phyloP scores from a whole-genome alignment of 169 alveolate species.

The Theileria luwenshuni region DNA sequence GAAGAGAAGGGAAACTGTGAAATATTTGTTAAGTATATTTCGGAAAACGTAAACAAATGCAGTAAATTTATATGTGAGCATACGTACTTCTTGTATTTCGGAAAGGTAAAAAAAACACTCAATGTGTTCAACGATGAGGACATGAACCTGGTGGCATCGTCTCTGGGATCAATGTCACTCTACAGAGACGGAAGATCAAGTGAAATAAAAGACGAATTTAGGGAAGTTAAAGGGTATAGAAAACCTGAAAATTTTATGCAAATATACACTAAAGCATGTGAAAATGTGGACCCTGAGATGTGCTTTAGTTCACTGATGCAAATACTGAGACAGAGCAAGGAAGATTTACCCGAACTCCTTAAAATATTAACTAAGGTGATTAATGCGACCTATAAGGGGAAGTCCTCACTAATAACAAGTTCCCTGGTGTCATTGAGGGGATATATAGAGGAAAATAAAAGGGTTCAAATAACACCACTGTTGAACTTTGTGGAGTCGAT shows the following conservation, averaged over 20 bases:
- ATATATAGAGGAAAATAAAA: background rate
- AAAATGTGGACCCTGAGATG: constrained; percentile 33
- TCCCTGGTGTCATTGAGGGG: constrained; percentile 20
- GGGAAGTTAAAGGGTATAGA: background rate
- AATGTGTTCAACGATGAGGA: constrained; percentile 33
- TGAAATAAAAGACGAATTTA: constrained; percentile 1
- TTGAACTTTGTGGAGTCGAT: constrained; percentile 16
- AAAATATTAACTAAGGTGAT: constrained; percentile 16
- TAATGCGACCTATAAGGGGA: constrained; percentile 17
- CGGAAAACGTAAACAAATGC: background rate
- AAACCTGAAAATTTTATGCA: constrained; percentile 21
- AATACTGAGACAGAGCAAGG: constrained; percentile 9
- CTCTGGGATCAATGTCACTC: constrained; percentile 37
- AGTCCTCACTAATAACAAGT: constrained; percentile 21
- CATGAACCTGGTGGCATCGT: constrained; percentile 43
- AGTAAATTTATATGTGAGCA: constrained; percentile 38
- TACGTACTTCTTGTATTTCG: constrained; percentile 32
- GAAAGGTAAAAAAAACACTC: constrained; percentile 11
- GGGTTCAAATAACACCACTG: background rate
- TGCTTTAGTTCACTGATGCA: constrained; percentile 46
- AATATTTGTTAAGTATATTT: constrained; percentile 3
- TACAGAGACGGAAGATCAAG: background rate
- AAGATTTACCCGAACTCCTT: constrained; percentile 8
- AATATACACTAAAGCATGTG: constrained; percentile 25
- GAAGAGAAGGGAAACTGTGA: constrained; percentile 15